These are phyloP conservation scores for Tricholoma sp. DNA, from an alignment of 768 basidiomycete genomes.

Conservation along the genomic window DNA sequence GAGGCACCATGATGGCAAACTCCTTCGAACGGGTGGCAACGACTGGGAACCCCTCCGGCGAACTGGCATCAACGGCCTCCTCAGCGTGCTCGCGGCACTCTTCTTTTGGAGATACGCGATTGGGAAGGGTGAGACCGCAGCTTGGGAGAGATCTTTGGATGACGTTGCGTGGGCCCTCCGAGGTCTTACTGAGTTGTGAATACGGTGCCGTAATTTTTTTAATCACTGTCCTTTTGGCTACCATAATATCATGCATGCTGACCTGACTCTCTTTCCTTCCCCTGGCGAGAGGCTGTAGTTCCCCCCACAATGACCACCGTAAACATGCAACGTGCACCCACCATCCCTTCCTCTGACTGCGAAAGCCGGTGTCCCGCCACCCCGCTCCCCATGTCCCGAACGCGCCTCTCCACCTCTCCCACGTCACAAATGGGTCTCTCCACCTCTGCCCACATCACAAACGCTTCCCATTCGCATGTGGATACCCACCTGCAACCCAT, in stretches of 20 bases:
- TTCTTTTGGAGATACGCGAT: background rate
- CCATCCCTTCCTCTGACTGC: background rate
- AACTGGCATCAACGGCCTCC: background rate
- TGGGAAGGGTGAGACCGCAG: constrained; percentile 5
- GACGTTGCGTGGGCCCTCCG: background rate
- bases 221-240: background rate
- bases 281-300: background rate
- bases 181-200: background rate
- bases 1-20: background rate
- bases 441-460: background rate
- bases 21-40: background rate
- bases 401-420: background rate
- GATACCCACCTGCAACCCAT: background rate
- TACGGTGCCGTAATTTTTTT: background rate
- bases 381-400: background rate
- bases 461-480: background rate
- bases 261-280: background rate
- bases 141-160: constrained; percentile 11
- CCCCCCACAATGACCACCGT: background rate
- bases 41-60: background rate
- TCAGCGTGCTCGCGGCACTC: background rate
- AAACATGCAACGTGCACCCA: background rate
- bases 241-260: background rate
- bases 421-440: no score
- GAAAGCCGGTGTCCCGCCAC: background rate